phyloP scores from a whole-genome alignment of 1,284 basidiomycete genomes.

The Ceratobasidium sp. region DNA sequence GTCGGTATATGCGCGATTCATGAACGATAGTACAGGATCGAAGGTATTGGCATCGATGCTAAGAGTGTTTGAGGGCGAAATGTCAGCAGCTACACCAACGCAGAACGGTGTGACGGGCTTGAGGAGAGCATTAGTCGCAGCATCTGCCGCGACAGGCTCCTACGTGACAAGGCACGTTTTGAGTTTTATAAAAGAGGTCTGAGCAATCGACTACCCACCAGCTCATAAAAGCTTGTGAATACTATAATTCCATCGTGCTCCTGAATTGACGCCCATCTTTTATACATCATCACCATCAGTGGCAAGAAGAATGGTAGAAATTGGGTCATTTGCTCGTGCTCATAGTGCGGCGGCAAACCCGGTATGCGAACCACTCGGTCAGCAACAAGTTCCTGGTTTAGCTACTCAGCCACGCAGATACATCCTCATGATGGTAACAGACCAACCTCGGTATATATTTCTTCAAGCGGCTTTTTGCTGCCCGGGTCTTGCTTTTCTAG shows the following conservation, averaged over 20 bases:
- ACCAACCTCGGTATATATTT: slow-evolving; percentile 2
- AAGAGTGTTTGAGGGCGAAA: not conserved
- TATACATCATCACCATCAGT: not conserved
- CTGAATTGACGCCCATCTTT: not conserved
- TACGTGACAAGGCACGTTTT: not conserved
- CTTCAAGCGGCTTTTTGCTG: not conserved
- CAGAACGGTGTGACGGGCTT: slow-evolving; percentile 17
- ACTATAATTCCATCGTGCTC: not conserved
- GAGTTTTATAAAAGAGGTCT: not conserved
- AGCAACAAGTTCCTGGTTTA: not conserved
- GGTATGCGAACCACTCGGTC: slow-evolving; percentile 21
- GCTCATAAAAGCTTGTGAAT: not conserved
- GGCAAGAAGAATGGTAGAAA: not conserved
- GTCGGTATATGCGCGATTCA: slow-evolving; percentile 25
- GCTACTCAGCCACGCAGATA: not conserved
- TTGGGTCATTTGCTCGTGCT: slow-evolving; percentile 26
- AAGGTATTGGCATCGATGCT: not conserved
- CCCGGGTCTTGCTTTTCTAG: not conserved
- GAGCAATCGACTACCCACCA: not conserved
- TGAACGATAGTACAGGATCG: slow-evolving; percentile 24
- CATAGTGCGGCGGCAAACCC: slow-evolving; percentile 17
- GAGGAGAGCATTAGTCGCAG: not conserved
- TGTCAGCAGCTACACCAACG: slow-evolving; percentile 17
- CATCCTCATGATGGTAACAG: not conserved
- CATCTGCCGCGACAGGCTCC: slow-evolving; percentile 21